Percentiles rank a stretch among this genome's conserved stretches.
phyloP scores from a whole-genome alignment of 805 yeast species.

The Starmera quercuum region DNA sequence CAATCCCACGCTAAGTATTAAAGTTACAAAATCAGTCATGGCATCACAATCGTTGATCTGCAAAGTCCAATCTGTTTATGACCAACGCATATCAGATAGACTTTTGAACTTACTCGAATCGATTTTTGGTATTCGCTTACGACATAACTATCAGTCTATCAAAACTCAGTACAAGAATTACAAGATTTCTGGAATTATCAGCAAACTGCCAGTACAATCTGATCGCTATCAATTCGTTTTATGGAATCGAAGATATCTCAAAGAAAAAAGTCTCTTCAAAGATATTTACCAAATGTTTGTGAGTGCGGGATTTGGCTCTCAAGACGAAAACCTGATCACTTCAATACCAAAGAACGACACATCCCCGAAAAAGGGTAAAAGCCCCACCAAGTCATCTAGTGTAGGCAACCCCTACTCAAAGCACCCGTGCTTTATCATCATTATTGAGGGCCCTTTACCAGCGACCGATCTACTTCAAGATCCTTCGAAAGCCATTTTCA shows the following conservation, averaged over 20 bases:
- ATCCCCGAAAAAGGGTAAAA: conserved; percentile 16
- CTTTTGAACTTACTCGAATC: conserved; percentile 11
- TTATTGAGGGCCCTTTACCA: conserved; percentile 19
- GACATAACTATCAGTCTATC: conserved; percentile 19
- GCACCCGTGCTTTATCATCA: conserved; percentile 33
- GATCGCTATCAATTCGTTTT: conserved; percentile 36
- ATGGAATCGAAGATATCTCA: conserved; percentile 30
- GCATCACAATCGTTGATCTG: conserved; percentile 3
- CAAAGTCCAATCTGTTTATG: too few species aligned
- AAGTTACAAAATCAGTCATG: conserved; percentile 1
- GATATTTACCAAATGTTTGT: conserved; percentile 20
- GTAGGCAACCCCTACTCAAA: conserved; percentile 26
- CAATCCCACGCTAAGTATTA: conserved; percentile 17
- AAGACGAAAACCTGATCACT: conserved; percentile 7
- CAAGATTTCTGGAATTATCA: conserved; percentile 31
- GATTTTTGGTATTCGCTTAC: conserved; percentile 23
- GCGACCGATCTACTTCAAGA: conserved; percentile 33
- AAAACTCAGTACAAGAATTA: conserved; percentile 20
- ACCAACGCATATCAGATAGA: not conserved
- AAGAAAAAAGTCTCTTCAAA: conserved; percentile 7
- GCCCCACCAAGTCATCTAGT: conserved; percentile 15
- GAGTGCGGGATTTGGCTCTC: conserved; percentile 15
- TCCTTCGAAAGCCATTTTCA: conserved; percentile 25
- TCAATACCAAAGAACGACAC: conserved; percentile 7
- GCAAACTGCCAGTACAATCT: conserved; percentile 25